A percentile compares a stretch with the other conserved stretches of the same genome.
These are phyloP conservation scores for Backusella macrospora DNA, from an alignment of 192 early-diverging fungal genomes.

Conservation along the genomic window DNA sequence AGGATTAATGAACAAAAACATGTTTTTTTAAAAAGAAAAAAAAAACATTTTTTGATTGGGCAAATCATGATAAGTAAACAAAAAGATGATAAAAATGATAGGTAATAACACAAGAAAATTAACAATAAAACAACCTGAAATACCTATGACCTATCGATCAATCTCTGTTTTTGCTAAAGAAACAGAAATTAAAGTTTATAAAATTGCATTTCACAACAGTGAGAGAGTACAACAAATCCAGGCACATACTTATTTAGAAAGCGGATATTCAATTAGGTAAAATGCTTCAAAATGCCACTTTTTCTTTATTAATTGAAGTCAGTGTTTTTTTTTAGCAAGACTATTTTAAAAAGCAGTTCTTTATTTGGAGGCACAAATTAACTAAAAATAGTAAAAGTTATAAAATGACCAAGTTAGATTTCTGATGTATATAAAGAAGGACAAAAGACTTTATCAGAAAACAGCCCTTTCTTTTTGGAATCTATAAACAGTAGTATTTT, in stretches of 20 bases:
- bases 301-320: background rate
- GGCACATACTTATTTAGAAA: background rate
- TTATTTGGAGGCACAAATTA: background rate
- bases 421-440: background rate
- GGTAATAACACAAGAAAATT: background rate
- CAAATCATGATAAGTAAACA: background rate
- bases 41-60: background rate
- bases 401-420: background rate
- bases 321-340: background rate
- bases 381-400: background rate
- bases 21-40: background rate
- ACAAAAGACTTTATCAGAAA: background rate
- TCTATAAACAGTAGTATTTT: background rate
- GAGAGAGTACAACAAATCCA: background rate
- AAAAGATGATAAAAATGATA: background rate
- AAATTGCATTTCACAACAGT: background rate
- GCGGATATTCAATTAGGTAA: background rate
- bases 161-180: background rate
- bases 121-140: background rate
- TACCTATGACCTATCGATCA: background rate
- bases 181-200: background rate
- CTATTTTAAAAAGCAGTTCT: background rate
- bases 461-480: background rate
- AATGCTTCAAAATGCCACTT: slow-evolving; percentile 16
- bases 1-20: background rate